These are phyloP conservation scores for Lolium rigidum DNA, from an alignment of 176 grass and related monocot species.

Conservation along the genomic window DNA sequence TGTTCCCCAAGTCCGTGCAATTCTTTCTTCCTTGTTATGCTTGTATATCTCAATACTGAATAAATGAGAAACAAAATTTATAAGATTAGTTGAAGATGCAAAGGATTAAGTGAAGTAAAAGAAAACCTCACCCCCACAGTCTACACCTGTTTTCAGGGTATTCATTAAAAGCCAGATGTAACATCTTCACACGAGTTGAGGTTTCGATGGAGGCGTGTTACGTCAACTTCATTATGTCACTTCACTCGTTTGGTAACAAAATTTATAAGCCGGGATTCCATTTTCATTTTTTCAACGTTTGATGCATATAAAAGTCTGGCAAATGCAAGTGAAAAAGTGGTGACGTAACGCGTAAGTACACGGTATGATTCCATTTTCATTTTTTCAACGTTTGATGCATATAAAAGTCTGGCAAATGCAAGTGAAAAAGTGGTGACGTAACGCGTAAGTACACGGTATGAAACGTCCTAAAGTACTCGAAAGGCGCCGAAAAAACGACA, in stretches of 20 bases:
- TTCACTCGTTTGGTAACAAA: not conserved
- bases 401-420: not conserved
- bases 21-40: conserved; percentile 99
- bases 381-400: not conserved
- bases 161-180: not conserved
- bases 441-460: not conserved
- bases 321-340: not conserved
- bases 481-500: not conserved
- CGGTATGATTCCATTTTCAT: conserved; percentile 8
- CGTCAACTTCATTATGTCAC: conserved; percentile 14
- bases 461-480: not conserved
- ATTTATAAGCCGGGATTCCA: not conserved
- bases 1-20: conserved; percentile 97
- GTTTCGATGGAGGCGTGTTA: not conserved
- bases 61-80: no score
- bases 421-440: not conserved
- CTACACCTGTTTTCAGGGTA: not conserved
- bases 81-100: not conserved
- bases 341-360: not conserved
- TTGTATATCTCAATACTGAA: conserved; percentile 99
- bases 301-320: not conserved
- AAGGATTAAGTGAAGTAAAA: conserved; percentile 22
- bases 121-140: not conserved
- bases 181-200: conserved; percentile 7
- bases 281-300: conserved; percentile 4